These are phyloP conservation scores for Ogataea kodamae DNA, from an alignment of 805 yeast genomes.

Conservation along the genomic window DNA sequence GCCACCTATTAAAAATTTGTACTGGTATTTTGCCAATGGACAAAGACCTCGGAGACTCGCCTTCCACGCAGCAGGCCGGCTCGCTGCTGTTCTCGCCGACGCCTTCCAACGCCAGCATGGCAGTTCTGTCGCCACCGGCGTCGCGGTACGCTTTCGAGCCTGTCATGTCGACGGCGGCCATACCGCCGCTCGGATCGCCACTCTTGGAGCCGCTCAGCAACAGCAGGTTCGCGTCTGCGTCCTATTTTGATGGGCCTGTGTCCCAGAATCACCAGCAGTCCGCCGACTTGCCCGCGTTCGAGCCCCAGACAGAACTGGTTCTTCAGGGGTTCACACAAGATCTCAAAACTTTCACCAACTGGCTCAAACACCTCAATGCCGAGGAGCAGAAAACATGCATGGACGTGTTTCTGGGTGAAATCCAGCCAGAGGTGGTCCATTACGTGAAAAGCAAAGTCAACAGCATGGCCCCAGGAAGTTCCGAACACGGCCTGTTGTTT, in stretches of 20 bases:
- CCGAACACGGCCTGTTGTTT: constrained; percentile 18
- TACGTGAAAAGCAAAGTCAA: constrained; percentile 43
- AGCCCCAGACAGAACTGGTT: constrained; percentile 28
- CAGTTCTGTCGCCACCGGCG: constrained; percentile 41
- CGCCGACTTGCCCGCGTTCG: constrained; percentile 33
- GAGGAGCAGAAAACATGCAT: constrained; percentile 46
- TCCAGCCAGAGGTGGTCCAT: constrained; percentile 43
- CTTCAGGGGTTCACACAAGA: constrained; percentile 40
- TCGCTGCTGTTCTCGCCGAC: constrained; percentile 22
- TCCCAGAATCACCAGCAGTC: constrained; percentile 18
- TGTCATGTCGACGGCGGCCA: constrained; percentile 20
- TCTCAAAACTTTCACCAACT: constrained; percentile 41
- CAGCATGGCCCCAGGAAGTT: constrained; percentile 15
- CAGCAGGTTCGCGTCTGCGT: constrained; percentile 9
- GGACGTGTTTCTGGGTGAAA: constrained; percentile 44
- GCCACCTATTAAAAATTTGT: constrained; percentile 11
- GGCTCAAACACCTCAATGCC: constrained; percentile 44
- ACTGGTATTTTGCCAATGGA: constrained; percentile 12
- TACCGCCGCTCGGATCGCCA: constrained; percentile 27
- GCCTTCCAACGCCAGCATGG: constrained; percentile 31
- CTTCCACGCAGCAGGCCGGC: constrained; percentile 15
- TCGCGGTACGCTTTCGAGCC: constrained; percentile 35
- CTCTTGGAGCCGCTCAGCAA: constrained; percentile 15
- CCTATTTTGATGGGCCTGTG: constrained; percentile 17
- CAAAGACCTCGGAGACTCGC: constrained; percentile 18